Conservation (phyloP, 441 rosid genomes). For the Aleurites moluccanus region DNA sequence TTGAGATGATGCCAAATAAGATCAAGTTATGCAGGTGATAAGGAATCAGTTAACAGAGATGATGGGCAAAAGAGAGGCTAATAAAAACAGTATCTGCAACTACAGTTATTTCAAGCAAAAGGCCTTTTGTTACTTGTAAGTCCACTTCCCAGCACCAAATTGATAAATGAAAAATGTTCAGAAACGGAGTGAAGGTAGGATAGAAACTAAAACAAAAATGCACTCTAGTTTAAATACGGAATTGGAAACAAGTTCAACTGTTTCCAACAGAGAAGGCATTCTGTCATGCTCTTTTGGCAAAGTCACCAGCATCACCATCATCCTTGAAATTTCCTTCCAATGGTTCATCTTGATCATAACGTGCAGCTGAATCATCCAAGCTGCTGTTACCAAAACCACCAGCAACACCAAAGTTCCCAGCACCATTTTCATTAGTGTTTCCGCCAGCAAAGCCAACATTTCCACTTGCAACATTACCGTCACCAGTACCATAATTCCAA, state of each 20-base stretch:
- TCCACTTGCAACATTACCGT: neutral
- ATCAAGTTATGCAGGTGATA: neutral
- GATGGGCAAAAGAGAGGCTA: neutral
- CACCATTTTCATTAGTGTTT: constrained; percentile 1
- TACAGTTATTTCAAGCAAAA: constrained; percentile 23
- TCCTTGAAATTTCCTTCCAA: constrained; percentile 38
- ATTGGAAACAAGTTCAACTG: neutral
- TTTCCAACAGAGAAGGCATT: neutral
- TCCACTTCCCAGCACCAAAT: constrained; percentile 16
- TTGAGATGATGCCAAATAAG: too few species aligned
- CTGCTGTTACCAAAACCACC: constrained; percentile 30
- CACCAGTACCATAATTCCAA: constrained; percentile 29
- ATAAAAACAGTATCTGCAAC: neutral
- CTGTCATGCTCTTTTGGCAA: constrained; percentile 69
- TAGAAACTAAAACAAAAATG: constrained; percentile 7
- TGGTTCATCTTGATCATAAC: constrained; percentile 19
- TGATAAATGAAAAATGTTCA: neutral
- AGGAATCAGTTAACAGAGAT: neutral
- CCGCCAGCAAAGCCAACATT: constrained; percentile 1
- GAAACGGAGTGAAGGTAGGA: neutral
- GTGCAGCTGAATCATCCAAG: constrained; percentile 31
- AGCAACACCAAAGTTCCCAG: constrained; percentile 21
- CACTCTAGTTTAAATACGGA: constrained; percentile 6
- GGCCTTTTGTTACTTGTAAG: neutral
- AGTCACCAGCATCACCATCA: constrained; percentile 40